Percentiles rank a stretch among this genome's conserved stretches.
Evolutionary conservation across 108 stramenopile genomes (phyloP).

Genomic region (Cylindrotheca closterium): DNA sequence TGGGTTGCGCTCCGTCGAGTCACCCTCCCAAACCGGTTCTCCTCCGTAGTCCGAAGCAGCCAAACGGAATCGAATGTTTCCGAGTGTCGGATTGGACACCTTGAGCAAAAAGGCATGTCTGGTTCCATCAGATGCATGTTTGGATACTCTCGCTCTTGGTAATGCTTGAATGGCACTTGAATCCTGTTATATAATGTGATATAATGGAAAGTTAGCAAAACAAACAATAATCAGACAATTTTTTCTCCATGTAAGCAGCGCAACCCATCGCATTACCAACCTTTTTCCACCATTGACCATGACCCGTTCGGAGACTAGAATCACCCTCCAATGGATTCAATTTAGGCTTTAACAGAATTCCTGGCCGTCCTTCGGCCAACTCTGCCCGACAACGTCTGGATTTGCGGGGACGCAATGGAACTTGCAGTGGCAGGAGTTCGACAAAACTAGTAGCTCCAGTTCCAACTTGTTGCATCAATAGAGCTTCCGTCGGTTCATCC

Average conservation of each 20-base stretch:
- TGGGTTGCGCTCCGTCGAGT: constrained; percentile 9
- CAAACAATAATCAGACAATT: too few species aligned
- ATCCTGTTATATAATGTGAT: constrained; percentile 40
- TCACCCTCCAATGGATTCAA: constrained; percentile 90
- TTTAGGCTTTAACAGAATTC: constrained; percentile 87
- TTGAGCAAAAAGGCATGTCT: constrained; percentile 55
- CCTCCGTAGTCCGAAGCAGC: constrained; percentile 40
- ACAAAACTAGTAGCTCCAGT: neutral
- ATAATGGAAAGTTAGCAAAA: constrained; percentile 8
- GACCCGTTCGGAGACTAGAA: constrained; percentile 69
- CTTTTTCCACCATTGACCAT: constrained; percentile 84
- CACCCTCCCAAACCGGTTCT: constrained; percentile 38
- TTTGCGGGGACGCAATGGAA: constrained; percentile 60
- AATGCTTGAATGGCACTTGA: constrained; percentile 80
- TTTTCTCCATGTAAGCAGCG: neutral
- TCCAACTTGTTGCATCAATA: constrained; percentile 22
- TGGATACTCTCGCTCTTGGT: constrained; percentile 52
- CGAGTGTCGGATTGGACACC: constrained; percentile 78
- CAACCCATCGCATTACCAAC: constrained; percentile 23
- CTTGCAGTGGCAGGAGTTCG: constrained; percentile 60
- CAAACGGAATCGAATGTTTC: constrained; percentile 59
- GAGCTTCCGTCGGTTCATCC: constrained; percentile 7
- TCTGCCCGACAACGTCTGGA: constrained; percentile 76
- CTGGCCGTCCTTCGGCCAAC: constrained; percentile 71
- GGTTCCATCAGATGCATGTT: constrained; percentile 29